Evolutionary conservation across 2,329 filamentous ascomycete species (phyloP).

Genomic region (Pseudohalonectria lignicola): DNA sequence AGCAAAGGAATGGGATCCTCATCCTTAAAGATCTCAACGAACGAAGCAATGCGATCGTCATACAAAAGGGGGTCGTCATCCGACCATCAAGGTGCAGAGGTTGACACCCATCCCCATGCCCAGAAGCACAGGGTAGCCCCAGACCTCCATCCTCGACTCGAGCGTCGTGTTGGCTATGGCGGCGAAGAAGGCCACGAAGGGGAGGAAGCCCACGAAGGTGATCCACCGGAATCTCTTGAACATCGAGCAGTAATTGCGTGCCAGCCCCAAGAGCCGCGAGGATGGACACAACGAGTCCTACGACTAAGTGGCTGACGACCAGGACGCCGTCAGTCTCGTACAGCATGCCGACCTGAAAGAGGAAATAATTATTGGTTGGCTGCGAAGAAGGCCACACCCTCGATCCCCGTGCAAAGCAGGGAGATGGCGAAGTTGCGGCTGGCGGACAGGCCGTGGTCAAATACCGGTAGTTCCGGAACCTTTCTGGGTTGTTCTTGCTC

Average conservation of each 20-base stretch:
- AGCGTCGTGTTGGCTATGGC: slow-evolving; percentile 19
- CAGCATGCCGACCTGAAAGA: slow-evolving; percentile 23
- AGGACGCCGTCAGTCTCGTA: slow-evolving; percentile 20
- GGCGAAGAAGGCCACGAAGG: slow-evolving; percentile 16
- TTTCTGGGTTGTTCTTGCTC: slow-evolving; percentile 13
- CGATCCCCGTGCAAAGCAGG: slow-evolving; percentile 21
- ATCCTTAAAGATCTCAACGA: too few species aligned
- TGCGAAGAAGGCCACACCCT: slow-evolving; percentile 26
- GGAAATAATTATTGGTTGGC: slow-evolving; percentile 31
- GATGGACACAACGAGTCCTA: slow-evolving; percentile 20
- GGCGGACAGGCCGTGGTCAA: slow-evolving; percentile 26
- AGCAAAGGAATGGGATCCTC: too few species aligned
- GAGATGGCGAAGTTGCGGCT: slow-evolving; percentile 25
- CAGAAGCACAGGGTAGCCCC: slow-evolving; percentile 21
- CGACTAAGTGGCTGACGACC: slow-evolving; percentile 19
- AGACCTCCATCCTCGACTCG: slow-evolving; percentile 13
- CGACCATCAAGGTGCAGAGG: too few species aligned
- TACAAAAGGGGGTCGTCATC: too few species aligned
- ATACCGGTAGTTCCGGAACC: slow-evolving; percentile 25
- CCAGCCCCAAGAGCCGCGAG: slow-evolving; percentile 16
- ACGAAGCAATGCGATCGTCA: too few species aligned
- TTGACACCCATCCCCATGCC: not conserved
- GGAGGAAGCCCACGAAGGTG: slow-evolving; percentile 14
- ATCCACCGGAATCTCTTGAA: slow-evolving; percentile 16
- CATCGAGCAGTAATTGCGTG: slow-evolving; percentile 18